These are phyloP conservation scores for Pilasporangium apinafurcum DNA, from an alignment of 352 stramenopile species.

Conservation along the genomic window DNA sequence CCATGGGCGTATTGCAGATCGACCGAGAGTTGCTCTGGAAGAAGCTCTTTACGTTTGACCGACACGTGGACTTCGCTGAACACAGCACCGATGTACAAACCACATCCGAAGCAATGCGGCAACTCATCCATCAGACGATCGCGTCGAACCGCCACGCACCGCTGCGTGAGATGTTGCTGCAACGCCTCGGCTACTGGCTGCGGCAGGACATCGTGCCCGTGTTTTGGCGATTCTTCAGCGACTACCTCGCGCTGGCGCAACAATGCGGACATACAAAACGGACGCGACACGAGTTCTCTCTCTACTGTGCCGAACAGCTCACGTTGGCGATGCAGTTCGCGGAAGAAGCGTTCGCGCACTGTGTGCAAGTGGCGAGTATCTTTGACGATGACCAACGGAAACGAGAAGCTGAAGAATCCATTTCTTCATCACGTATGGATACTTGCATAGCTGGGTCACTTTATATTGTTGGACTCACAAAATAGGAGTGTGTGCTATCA, in stretches of 20 bases:
- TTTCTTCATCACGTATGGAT: no score
- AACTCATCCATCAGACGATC: constrained; percentile 28
- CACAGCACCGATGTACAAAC: neutral
- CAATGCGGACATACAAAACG: constrained; percentile 9
- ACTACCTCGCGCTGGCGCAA: constrained; percentile 10
- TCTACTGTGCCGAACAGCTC: constrained; percentile 58
- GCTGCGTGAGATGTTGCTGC: constrained; percentile 51
- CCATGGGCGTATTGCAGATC: constrained; percentile 32
- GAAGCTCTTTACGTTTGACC: constrained; percentile 64
- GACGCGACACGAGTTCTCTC: constrained; percentile 21
- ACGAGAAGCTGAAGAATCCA: no score
- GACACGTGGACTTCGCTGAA: constrained; percentile 6
- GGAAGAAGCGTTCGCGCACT: constrained; percentile 62
- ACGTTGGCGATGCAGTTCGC: constrained; percentile 67
- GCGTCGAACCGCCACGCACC: constrained; percentile 23
- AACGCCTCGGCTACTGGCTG: constrained; percentile 59
- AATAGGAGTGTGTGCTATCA: no score
- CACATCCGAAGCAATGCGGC: constrained; percentile 12
- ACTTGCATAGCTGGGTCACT: no score
- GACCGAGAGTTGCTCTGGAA: constrained; percentile 58
- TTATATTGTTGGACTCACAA: no score
- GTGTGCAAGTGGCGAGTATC: constrained; percentile 54
- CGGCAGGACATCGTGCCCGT: constrained; percentile 47
- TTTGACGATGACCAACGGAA: constrained; percentile 30
- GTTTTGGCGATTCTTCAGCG: constrained; percentile 62